These are phyloP conservation scores for Magnaporthiopsis incrustans DNA, from an alignment of 2,329 filamentous ascomycete genomes.

Conservation along the genomic window DNA sequence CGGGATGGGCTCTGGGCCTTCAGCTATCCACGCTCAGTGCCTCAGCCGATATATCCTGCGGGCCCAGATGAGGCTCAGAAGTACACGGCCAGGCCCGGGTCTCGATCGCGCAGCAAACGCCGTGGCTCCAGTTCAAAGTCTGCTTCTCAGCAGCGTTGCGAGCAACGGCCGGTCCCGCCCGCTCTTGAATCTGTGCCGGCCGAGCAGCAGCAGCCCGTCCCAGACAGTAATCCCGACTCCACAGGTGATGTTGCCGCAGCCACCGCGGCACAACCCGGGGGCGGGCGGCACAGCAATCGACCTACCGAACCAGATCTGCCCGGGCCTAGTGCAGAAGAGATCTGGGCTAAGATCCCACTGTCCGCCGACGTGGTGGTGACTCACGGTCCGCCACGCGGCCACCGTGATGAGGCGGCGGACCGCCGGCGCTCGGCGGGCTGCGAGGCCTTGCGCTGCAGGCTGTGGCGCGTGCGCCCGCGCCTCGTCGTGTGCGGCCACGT, in stretches of 20 bases:
- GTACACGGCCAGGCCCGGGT: not conserved
- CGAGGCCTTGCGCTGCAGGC: conserved; percentile 43
- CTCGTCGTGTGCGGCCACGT: conserved; percentile 66
- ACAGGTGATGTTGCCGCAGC: not conserved
- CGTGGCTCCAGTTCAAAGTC: not conserved
- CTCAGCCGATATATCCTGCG: not conserved
- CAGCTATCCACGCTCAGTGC: conserved; percentile 35
- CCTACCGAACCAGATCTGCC: not conserved
- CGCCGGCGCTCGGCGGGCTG: conserved; percentile 45
- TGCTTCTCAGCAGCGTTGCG: not conserved
- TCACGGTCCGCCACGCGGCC: conserved; percentile 56
- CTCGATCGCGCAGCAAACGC: not conserved
- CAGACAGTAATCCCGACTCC: not conserved
- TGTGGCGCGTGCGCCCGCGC: conserved; percentile 54
- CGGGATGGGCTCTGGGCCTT: conserved; percentile 56
- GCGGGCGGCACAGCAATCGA: not conserved
- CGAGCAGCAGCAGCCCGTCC: not conserved
- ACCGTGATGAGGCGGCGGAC: conserved; percentile 43
- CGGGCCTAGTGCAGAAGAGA: conserved; percentile 6
- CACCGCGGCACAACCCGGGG: too few species aligned
- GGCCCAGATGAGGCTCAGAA: not conserved
- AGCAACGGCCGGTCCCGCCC: too few species aligned
- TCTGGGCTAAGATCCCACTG: conserved; percentile 56
- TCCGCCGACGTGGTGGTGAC: conserved; percentile 61
- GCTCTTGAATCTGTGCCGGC: too few species aligned